phyloP scores from a whole-genome alignment of 805 yeast genomes.

The Wickerhamiella kurtzmanii region DNA sequence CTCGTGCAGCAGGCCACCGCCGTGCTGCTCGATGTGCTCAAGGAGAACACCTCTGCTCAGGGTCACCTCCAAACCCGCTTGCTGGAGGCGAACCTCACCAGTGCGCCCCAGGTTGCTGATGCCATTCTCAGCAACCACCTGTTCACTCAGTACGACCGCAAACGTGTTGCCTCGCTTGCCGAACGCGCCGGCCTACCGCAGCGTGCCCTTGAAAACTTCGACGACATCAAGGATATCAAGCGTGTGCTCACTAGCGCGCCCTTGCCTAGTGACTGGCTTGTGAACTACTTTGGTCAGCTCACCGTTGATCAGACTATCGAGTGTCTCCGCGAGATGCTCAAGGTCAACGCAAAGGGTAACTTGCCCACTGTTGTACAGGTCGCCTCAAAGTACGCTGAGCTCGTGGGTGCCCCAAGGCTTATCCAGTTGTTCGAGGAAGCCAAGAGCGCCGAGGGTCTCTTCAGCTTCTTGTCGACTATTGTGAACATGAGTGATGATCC shows the following conservation, averaged over 20 bases:
- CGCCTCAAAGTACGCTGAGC: conserved; percentile 89
- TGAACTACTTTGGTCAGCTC: conserved; percentile 79
- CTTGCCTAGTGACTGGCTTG: conserved; percentile 88
- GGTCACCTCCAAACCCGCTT: conserved; percentile 92
- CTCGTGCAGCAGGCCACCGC: conserved; percentile 97
- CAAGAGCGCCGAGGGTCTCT: conserved; percentile 84
- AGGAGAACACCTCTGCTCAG: conserved; percentile 84
- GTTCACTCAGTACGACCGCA: conserved; percentile 91
- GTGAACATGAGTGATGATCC: conserved; percentile 90
- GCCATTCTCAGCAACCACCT: conserved; percentile 92
- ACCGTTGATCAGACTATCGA: conserved; percentile 87
- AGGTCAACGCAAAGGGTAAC: conserved; percentile 67
- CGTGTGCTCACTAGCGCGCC: conserved; percentile 56
- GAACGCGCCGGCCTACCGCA: conserved; percentile 94
- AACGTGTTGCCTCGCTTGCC: conserved; percentile 79
- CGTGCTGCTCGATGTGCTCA: conserved; percentile 84
- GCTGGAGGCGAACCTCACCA: conserved; percentile 79
- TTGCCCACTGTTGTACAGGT: conserved; percentile 90
- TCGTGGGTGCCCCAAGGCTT: conserved; percentile 73
- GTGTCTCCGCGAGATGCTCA: conserved; percentile 75
- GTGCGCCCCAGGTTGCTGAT: conserved; percentile 99
- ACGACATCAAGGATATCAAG: conserved; percentile 87
- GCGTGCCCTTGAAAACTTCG: conserved; percentile 92
- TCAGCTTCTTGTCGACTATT: conserved; percentile 83
- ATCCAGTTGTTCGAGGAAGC: conserved; percentile 88